Base-by-base conservation (phyloP, 2,329 filamentous ascomycete species). In the Apiospora saccharicola region DNA sequence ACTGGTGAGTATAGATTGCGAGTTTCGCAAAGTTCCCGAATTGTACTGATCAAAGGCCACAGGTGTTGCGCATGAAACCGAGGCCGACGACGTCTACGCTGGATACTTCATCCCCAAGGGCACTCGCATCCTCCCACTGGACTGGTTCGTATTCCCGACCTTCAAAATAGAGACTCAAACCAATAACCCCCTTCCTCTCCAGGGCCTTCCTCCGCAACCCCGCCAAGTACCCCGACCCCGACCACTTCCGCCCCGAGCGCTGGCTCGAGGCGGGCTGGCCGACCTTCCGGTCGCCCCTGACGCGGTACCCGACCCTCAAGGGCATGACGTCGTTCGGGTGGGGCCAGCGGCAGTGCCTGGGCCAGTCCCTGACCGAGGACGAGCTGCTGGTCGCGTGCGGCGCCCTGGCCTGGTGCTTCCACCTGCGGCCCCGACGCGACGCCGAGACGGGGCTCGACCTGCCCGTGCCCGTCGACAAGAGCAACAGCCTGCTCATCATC, bases 261-360 rank as follows among this genome's bases (percentile, higher is more conserved):
- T 90, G 87, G 87, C 78, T 87, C 12, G 82, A 87, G 51, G 82
- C 85, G 0, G 80, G 81, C 19, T 89, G 83, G 78, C 87, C 87
- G 22, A 87, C 85, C 0, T 89, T 84, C 75, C 84, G 83, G 74
- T 86, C 86, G 74, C 86, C 87, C 2, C 82, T 88, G 16, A 85
- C 83, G 1, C 80, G 84, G 49, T 87, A 82, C 72, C 88, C 87
- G 6, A 88, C 85, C 70, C 84, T 89, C 72, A 85, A 87, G 73
- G 87, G 87, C 76, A 84, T 85, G 77, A 84, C 84, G 12, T 85
- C 86, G 43, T 90, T 90, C 72, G 88, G 88, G 19, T 89, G 87
- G 79, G 88, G 88, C 3, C 83, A 88, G 67, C 82, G 88, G 4
- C 81, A 82, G 67, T 83, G 81, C 61, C 74, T 83, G 3, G 81